phyloP scores from a whole-genome alignment of 441 rosid species.

The Syzygium malaccense region DNA sequence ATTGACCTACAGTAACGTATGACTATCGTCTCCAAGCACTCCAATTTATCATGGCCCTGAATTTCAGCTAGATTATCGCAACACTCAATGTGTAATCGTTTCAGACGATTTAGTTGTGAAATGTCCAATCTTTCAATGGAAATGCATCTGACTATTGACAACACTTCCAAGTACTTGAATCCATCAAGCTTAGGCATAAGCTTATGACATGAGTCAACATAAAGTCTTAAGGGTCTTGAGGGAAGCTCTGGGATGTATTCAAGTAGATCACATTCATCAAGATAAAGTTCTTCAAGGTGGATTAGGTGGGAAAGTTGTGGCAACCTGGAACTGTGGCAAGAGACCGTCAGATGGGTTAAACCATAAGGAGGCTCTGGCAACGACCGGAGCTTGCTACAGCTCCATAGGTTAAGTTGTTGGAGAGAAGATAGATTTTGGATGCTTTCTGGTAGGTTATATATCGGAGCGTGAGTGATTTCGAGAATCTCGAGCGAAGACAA shows the following conservation, averaged over 20 bases:
- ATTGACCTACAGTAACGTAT: neutral
- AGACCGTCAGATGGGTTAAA: too few species aligned
- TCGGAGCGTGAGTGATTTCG: rapidly evolving
- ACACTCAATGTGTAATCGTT: too few species aligned
- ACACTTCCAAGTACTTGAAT: neutral
- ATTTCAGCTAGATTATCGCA: too few species aligned
- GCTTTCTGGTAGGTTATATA: neutral
- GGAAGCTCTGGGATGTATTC: neutral
- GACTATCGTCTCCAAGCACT: neutral
- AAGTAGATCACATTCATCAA: neutral
- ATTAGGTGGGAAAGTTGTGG: neutral
- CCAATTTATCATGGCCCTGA: neutral
- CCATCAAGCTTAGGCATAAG: too few species aligned
- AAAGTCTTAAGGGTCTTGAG: neutral
- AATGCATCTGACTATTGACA: neutral
- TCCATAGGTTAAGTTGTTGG: neutral
- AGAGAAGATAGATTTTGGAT: neutral
- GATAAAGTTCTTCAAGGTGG: neutral
- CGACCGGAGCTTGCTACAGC: neutral
- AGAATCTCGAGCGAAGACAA: neutral
- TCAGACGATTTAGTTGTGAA: too few species aligned
- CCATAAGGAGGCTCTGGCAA: neutral
- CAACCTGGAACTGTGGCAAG: neutral
- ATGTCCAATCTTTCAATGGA: too few species aligned
- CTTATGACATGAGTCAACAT: too few species aligned